Evolutionary conservation across 495 filamentous ascomycete species (phyloP).

Genomic region (Tuber indicum): DNA sequence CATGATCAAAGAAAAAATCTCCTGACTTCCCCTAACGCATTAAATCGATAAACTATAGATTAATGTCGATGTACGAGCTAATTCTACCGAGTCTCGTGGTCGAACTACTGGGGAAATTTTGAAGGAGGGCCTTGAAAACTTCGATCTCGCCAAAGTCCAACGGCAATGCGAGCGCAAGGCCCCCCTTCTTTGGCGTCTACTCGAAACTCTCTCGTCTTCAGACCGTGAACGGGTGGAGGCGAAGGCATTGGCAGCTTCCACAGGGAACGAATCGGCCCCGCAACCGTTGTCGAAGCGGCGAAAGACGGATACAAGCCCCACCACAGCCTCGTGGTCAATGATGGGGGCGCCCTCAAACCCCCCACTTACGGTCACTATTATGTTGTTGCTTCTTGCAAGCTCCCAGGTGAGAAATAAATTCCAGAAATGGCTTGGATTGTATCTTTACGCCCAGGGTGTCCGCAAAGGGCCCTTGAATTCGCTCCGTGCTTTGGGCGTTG

Average conservation of each 20-base stretch:
- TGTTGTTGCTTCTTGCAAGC: conserved; percentile 29
- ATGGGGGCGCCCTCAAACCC: conserved; percentile 23
- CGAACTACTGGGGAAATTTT: conserved; percentile 33
- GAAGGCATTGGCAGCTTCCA: conserved; percentile 6
- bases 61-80: conserved; percentile 35
- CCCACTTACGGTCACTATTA: conserved; percentile 31
- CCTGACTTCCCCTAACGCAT: not conserved
- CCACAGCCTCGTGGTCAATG: not conserved
- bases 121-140: conserved; percentile 30
- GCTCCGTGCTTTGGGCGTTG: conserved; percentile 29
- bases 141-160: conserved; percentile 31
- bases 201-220: conserved; percentile 31
- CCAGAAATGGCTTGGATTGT: conserved; percentile 33
- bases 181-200: conserved; percentile 31
- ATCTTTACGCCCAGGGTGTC: conserved; percentile 33
- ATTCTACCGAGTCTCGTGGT: conserved; percentile 33
- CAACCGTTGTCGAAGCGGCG: conserved; percentile 21
- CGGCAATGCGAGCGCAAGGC: conserved; percentile 35
- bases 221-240: conserved; percentile 32
- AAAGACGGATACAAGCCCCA: conserved; percentile 19
- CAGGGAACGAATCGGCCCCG: conserved; percentile 16
- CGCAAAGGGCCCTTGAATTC: conserved; percentile 34
- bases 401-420: conserved; percentile 36
- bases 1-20: not conserved
- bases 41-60: conserved; percentile 16